Base-by-base conservation (phyloP, 345 rosid genomes). In the Sisymbrium irio region DNA sequence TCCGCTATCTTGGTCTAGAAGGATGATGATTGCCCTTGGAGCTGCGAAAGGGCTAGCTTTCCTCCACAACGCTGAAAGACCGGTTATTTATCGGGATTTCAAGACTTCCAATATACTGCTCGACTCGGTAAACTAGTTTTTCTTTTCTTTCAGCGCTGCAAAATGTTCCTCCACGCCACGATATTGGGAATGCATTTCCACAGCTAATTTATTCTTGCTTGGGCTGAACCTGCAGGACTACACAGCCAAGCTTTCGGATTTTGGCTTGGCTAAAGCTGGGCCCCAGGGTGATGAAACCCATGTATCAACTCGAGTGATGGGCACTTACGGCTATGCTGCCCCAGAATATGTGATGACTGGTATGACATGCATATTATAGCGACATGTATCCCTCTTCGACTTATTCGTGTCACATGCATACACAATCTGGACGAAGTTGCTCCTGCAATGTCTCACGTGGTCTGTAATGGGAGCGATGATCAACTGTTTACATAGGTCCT, bases 1-100 rank as follows among this genome's bases (percentile, higher is more conserved):
- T 88, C 86, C 93, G 10, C 77, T 92, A 42, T 65, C 96, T 70
- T 92, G 97, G 97, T 87, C 89, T 46, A 89, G 78, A 62, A 88
- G 97, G 80, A 88, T 92, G 97, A 92, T 88, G 99, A 90, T 95
- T 84, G 96, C 97, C 75, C 85, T 95, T 63, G 99, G 99, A 46
- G 99, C 97, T 70, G 97, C 99, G 11, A 91, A 95, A 84, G 97
- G 99, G 30, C 97, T 95, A 74, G 96, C 97, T 65, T 91, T 91
- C 82, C 97, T 94, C 57, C 99, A 94, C 83, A 86, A 89, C 80
- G 93, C 96, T 63, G 99, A 94, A 79, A 89, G 87, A 79, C 97
- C 99, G 4, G 97, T 94, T 63, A 91, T 91, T 65, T 91, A 91
- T 79, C 79, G 99, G 41, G 99, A 92, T 84, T 95, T 92, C 83